Evolutionary conservation across 495 filamentous ascomycete species (phyloP), one percentile per base, ranked within the genome.

Genomic region (Aspergillus funiculosus): DNA sequence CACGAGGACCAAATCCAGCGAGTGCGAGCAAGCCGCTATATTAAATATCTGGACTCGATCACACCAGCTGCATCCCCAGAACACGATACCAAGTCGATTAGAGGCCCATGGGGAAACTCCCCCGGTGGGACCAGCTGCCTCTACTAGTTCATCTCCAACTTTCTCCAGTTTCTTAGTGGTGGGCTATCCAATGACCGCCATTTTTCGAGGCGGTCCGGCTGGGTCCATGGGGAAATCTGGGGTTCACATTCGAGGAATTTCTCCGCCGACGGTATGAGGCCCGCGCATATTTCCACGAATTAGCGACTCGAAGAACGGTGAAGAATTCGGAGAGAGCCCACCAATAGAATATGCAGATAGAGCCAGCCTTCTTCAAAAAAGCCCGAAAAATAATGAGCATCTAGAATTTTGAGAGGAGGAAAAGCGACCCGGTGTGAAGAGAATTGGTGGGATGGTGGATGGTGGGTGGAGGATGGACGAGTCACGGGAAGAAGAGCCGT

Each of bases 191-290:
- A 20, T 38, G 19, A 39, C 52, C 39, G 50, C 42, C 44, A 34
- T 48, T 14, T 20, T 18, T 21, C 25, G 25, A 18, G 15, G 19
- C 30, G 22, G 31, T 13, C 21, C 26, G 35, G 22, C 19, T 25
- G 22, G 45, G 46, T 24, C 20, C 39, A 13, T 43, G 52, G 49
- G 35, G 43, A 50, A 50, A 57, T 58, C 62, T 61, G 60, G 57
- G 63, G 62, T 44, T 26, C 26, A 38, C 46, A 55, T 64, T 65
- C 62, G 60, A 66, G 63, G 62, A 66, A 64, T 59, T 64, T 61
- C 60, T 62, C 51, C 52, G 37, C 56, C 55, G 54, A 39, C 21
- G 43, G 26, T 22, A 48, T 41, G 32, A 39, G 32, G 46, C 34
- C 30, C 32, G 34, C 28, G 6, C 9, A 5, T 13, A 42, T 54